phyloP scores from a whole-genome alignment of 768 basidiomycete species.

The Calocera cornea region DNA sequence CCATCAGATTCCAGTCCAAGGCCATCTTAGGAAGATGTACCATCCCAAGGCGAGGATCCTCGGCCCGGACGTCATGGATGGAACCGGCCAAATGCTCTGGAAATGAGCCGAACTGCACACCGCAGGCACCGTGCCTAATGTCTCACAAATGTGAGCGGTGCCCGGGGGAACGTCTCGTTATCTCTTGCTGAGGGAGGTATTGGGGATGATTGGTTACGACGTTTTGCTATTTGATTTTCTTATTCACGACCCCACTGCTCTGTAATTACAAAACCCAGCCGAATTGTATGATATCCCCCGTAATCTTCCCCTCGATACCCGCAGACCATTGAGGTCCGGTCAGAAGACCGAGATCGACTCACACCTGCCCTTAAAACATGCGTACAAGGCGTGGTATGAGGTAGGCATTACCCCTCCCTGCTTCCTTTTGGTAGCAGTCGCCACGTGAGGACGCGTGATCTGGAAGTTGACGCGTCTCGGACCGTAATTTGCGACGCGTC shows the following conservation, averaged over 20 bases:
- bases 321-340: not conserved
- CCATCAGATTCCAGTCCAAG: not conserved
- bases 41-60: not conserved
- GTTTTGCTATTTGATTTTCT: too few relatives aligned
- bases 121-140: not conserved
- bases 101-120: not conserved
- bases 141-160: not conserved
- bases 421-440: not conserved
- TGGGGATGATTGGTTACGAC: not conserved
- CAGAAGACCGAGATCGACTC: not conserved
- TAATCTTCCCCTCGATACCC: not conserved
- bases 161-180: not conserved
- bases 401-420: not conserved
- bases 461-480: not conserved
- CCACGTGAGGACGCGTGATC: not conserved
- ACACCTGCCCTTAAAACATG: not conserved
- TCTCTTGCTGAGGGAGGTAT: not conserved
- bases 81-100: not conserved
- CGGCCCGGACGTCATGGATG: not conserved
- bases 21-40: not conserved
- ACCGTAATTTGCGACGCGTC: not conserved
- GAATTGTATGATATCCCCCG: not conserved
- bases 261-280: too few relatives aligned
- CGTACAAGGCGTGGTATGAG: not conserved
- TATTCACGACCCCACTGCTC: too few relatives aligned